phyloP scores from a whole-genome alignment of 257 asterid genomes.

The Solanum tacnaense region DNA sequence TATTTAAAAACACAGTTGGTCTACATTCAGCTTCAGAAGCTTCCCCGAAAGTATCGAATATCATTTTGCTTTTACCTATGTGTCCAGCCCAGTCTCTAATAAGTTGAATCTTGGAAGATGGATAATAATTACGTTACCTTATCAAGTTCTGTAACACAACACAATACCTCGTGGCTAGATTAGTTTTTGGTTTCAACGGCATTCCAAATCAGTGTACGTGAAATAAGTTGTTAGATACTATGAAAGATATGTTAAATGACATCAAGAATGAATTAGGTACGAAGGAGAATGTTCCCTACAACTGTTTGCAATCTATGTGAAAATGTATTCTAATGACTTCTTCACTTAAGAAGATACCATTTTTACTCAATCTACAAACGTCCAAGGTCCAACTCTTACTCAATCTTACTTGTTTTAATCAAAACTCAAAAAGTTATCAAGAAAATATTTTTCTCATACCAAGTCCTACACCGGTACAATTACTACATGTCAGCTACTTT shows the following conservation, averaged over 20 bases:
- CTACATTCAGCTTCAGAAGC: neutral
- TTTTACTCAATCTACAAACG: neutral
- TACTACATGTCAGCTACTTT: neutral
- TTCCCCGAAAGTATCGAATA: neutral
- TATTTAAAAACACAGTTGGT: neutral
- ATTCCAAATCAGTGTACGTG: neutral
- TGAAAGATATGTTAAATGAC: neutral
- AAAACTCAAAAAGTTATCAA: neutral
- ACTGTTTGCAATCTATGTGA: neutral
- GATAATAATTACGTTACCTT: neutral
- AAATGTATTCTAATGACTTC: neutral
- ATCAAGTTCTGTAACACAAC: neutral
- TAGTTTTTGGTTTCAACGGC: neutral
- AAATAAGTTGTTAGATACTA: neutral
- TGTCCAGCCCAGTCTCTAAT: neutral
- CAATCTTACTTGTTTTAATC: neutral
- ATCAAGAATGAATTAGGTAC: neutral
- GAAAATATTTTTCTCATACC: neutral
- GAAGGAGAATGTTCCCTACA: neutral
- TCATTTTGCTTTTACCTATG: neutral
- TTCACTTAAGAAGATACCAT: neutral
- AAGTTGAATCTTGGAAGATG: neutral
- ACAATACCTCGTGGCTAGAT: neutral
- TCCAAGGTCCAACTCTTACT: neutral
- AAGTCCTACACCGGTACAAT: neutral